phyloP scores from a whole-genome alignment of 768 basidiomycete species.

The Termitomyces sp. region DNA sequence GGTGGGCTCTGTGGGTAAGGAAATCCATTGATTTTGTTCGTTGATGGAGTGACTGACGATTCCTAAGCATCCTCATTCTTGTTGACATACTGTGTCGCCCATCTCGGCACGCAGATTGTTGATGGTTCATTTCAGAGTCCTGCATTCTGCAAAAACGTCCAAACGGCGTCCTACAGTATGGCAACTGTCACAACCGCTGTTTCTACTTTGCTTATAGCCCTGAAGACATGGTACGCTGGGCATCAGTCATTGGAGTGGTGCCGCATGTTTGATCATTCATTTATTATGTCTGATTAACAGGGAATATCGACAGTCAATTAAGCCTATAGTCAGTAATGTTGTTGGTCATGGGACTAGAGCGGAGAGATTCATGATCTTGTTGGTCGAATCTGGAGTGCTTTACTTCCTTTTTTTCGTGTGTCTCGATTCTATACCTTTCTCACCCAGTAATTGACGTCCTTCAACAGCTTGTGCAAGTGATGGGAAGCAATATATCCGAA shows the following conservation, averaged over 20 bases:
- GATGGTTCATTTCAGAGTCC: slow-evolving; percentile 8
- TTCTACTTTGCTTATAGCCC: slow-evolving; percentile 7
- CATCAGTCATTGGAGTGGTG: neutral
- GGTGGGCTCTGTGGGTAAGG: slow-evolving; percentile 3
- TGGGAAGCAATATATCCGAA: slow-evolving; percentile 2
- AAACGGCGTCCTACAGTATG: slow-evolving; percentile 6
- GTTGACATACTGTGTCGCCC: slow-evolving; percentile 7
- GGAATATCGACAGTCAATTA: slow-evolving; percentile 9
- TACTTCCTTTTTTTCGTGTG: slow-evolving; percentile 10
- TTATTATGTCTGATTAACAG: neutral
- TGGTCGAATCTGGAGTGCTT: slow-evolving; percentile 7
- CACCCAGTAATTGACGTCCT: neutral
- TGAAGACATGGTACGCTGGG: slow-evolving; percentile 6
- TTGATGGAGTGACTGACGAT: neutral
- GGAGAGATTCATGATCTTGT: slow-evolving; percentile 7
- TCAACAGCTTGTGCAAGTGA: slow-evolving; percentile 2
- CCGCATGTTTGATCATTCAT: neutral
- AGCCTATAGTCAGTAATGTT: neutral
- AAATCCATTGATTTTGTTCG: neutral
- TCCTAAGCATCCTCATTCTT: neutral
- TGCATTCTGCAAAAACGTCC: slow-evolving; percentile 8
- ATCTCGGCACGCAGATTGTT: slow-evolving; percentile 7
- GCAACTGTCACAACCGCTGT: slow-evolving; percentile 7
- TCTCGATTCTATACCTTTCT: neutral
- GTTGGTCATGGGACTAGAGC: neutral